Evolutionary conservation across 2,329 filamentous ascomycete species (phyloP).

Genomic region (Bipolaris gigantea): DNA sequence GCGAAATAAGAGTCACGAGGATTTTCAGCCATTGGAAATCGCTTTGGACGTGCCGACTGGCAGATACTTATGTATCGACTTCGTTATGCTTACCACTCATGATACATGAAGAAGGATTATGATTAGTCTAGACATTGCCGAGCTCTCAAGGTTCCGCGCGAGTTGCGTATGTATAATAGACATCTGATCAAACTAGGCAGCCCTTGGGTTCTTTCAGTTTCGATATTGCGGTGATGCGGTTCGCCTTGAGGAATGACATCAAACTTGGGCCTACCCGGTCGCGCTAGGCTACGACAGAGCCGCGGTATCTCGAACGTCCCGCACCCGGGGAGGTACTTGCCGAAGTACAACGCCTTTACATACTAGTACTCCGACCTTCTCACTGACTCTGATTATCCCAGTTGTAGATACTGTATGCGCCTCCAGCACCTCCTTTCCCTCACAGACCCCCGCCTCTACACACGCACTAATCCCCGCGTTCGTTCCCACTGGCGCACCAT

Average conservation of each 20-base stretch:
- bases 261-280: not conserved
- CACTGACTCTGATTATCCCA: not conserved
- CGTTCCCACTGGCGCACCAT: constrained; percentile 34
- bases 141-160: constrained; percentile 35
- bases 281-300: constrained; percentile 12
- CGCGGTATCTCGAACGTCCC: constrained; percentile 3
- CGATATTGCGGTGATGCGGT: not conserved
- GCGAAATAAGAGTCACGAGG: constrained; percentile 24
- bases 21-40: constrained; percentile 8
- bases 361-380: not conserved
- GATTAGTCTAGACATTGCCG: constrained; percentile 38
- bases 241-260: not conserved
- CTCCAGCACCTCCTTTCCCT: constrained; percentile 4
- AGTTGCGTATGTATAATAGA: constrained; percentile 44
- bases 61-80: not conserved
- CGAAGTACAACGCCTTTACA: not conserved
- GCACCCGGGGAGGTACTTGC: not conserved
- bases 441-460: constrained; percentile 11
- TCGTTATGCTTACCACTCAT: not conserved
- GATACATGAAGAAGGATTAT: constrained; percentile 18
- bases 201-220: not conserved
- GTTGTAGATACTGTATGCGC: constrained; percentile 6
- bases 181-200: constrained; percentile 6
- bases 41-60: constrained; percentile 7
- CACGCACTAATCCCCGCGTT: constrained; percentile 17